Evolutionary conservation across 2,329 filamentous ascomycete genomes (phyloP).

Genomic region (Gyromitra esculenta): DNA sequence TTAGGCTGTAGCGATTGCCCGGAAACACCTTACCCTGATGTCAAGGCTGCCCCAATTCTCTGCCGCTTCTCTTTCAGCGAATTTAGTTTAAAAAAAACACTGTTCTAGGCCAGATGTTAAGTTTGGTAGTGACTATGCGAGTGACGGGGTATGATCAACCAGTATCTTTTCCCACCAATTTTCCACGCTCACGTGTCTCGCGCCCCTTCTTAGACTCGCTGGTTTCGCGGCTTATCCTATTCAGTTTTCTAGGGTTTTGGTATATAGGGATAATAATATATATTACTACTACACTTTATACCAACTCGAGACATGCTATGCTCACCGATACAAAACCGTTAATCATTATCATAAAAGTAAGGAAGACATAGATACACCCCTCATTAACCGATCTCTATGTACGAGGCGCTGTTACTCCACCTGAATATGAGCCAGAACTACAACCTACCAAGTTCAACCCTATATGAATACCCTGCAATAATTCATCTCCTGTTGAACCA

Average conservation of each 20-base stretch:
- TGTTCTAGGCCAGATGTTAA: background rate
- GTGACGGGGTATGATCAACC: background rate
- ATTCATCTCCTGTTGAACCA: background rate
- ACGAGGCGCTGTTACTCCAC: background rate
- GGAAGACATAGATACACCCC: background rate
- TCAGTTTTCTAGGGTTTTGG: too few species aligned
- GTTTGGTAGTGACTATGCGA: background rate
- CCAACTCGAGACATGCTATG: background rate
- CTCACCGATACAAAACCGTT: background rate
- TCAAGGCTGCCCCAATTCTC: too few species aligned
- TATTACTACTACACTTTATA: background rate
- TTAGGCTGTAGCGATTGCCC: too few species aligned
- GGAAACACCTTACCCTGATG: too few species aligned
- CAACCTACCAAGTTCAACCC: background rate
- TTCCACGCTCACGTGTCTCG: background rate
- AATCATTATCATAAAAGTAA: background rate
- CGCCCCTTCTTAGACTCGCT: background rate
- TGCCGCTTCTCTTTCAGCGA: too few species aligned
- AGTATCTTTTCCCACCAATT: background rate
- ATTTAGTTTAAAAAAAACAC: too few species aligned
- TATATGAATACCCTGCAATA: background rate
- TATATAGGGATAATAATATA: background rate
- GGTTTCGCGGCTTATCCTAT: background rate
- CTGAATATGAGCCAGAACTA: slow-evolving; percentile 9
- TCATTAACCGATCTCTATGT: background rate